Conservation (phyloP, 2,329 filamentous ascomycete genomes). For the Botrytis byssoidea region DNA sequence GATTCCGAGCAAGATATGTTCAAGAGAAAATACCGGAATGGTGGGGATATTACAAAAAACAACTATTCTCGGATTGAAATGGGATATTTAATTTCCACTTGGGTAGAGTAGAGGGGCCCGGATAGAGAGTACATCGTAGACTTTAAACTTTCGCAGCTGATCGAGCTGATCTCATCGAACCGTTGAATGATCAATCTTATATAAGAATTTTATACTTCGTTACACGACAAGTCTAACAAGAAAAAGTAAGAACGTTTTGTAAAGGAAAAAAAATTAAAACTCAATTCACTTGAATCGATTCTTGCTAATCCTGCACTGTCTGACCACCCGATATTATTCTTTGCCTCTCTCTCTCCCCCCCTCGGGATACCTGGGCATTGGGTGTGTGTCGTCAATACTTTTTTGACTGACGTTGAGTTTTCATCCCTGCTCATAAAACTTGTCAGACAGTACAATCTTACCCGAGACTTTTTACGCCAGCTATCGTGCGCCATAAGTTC, state of each 20-base stretch:
- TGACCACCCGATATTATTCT: neutral
- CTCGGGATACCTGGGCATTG: neutral
- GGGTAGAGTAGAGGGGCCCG: neutral
- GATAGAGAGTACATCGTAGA: neutral
- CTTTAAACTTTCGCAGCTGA: neutral
- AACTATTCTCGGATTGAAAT: neutral
- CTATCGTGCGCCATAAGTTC: neutral
- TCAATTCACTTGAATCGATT: constrained; percentile 7
- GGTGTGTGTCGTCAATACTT: neutral
- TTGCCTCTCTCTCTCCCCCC: neutral
- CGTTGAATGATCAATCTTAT: constrained; percentile 4
- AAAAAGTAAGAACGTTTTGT: neutral
- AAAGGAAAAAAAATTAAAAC: neutral
- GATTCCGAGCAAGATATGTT: neutral
- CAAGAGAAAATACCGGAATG: constrained; percentile 12
- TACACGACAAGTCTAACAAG: neutral
- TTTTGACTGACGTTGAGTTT: neutral
- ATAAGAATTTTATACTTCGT: neutral
- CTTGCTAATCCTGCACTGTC: neutral
- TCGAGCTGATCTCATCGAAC: neutral
- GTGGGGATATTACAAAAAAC: neutral
- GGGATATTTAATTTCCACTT: neutral
- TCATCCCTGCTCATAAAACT: constrained; percentile 3
- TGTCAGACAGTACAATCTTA: neutral
- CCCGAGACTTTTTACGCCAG: constrained; percentile 7